These are phyloP conservation scores for Leishmania martiniquensis DNA, from an alignment of 208 protist genomes.

Conservation along the genomic window DNA sequence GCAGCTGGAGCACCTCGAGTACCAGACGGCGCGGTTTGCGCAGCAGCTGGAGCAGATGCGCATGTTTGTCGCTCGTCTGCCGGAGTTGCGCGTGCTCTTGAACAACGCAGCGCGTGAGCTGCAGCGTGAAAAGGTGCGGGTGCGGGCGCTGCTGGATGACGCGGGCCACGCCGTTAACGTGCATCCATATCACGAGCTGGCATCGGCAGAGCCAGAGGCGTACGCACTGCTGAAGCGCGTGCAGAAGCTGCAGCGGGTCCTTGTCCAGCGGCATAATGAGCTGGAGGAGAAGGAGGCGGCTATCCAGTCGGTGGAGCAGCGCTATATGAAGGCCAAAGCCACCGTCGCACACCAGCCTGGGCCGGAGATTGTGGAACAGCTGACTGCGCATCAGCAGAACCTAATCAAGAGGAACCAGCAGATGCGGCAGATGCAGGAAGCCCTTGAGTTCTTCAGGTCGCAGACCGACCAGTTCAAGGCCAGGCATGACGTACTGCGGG, in stretches of 20 bases:
- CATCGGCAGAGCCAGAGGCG: slow-evolving; percentile 95
- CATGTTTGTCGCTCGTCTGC: slow-evolving; percentile 51
- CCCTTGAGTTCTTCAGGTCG: slow-evolving; percentile 79
- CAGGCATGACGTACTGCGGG: slow-evolving; percentile 69
- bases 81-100: slow-evolving; percentile 64
- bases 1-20: slow-evolving; percentile 69
- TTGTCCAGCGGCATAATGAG: slow-evolving; percentile 95
- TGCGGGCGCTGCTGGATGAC: slow-evolving; percentile 94
- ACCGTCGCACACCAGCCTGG: slow-evolving; percentile 94
- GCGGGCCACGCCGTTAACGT: slow-evolving; percentile 96
- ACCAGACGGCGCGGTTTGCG: slow-evolving; percentile 47
- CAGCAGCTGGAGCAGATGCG: slow-evolving; percentile 59
- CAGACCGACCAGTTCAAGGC: slow-evolving; percentile 81
- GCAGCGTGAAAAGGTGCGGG: slow-evolving; percentile 74
- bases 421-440: slow-evolving; percentile 90
- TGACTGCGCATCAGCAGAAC: slow-evolving; percentile 93
- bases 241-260: slow-evolving; percentile 94
- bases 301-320: slow-evolving; percentile 92
- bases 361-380: slow-evolving; percentile 96
- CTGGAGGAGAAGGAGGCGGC: slow-evolving; percentile 92
- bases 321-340: slow-evolving; percentile 95
- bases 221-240: slow-evolving; percentile 96
- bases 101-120: slow-evolving; percentile 74
- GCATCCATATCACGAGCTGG: slow-evolving; percentile 96
- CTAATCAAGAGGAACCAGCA: slow-evolving; percentile 93